Conservation (phyloP, 2,329 filamentous ascomycete genomes). For the Diaporthe vexans region DNA sequence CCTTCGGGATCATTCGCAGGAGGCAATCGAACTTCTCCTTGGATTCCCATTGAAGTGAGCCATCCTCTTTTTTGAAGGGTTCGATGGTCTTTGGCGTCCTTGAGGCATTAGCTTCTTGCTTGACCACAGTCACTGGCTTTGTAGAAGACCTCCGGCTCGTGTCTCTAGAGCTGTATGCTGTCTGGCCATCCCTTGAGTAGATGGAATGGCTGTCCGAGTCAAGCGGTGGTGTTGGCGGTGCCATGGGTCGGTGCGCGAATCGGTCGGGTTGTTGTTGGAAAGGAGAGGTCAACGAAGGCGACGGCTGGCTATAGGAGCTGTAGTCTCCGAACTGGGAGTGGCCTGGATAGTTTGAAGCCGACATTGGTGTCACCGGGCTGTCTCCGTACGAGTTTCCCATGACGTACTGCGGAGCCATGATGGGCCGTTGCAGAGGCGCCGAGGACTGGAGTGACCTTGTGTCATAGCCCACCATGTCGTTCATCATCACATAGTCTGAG, state of each 20-base stretch:
- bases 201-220: conserved; percentile 46
- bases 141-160: conserved; percentile 52
- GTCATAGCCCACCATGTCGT: conserved; percentile 65
- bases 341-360: conserved; percentile 58
- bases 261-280: conserved; percentile 47
- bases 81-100: conserved; percentile 40
- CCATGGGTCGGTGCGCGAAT: conserved; percentile 27
- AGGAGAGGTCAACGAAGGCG: conserved; percentile 46
- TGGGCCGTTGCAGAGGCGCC: conserved; percentile 58
- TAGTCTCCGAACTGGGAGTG: conserved; percentile 60
- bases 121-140: conserved; percentile 51
- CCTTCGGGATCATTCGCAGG: conserved; percentile 33
- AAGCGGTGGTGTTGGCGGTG: conserved; percentile 48
- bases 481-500: conserved; percentile 64
- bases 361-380: conserved; percentile 57
- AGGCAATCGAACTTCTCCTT: conserved; percentile 35
- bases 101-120: conserved; percentile 40
- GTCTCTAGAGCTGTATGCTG: conserved; percentile 49
- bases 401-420: conserved; percentile 63
- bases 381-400: conserved; percentile 60
- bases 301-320: conserved; percentile 54
- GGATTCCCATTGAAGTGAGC: conserved; percentile 35
- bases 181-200: conserved; percentile 47
- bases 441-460: conserved; percentile 54
- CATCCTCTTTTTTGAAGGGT: conserved; percentile 35